Base-by-base conservation (phyloP, 176 grass and related monocot genomes). In the Pharus latifolius region DNA sequence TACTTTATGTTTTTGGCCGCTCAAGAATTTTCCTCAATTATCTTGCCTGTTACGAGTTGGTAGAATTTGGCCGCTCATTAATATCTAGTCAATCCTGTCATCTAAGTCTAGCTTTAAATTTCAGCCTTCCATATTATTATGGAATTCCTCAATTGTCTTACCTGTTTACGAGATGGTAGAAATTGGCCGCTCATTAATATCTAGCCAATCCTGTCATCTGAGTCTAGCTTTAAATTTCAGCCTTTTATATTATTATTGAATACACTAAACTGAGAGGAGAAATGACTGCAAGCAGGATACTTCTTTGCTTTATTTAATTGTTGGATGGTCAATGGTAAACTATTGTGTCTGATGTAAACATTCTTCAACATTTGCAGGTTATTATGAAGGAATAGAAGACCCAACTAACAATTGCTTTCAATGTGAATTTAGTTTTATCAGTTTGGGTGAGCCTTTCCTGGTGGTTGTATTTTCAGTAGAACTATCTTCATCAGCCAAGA, bases 281-380 rank as follows among this genome's bases (percentile, higher is more conserved):
- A 37, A 15, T 18, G 27, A 48, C 25, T 74, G 42, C 20, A 49
- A 25, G 18, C 30, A 25, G 0, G 22, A 6, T 57, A 71, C 53
- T 4, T 2, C 17, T 50, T 78, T 38, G 35, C 2, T 69, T 76
- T 52, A n/a, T 55, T 80, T 57, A 46, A 25, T 56, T 49, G 15
- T 68, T 34, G 29, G 24, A 55, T 64, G 5, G 30, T 76, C n/a
- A 71, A 76, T 13, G 59, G 41, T 44, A 2, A 20, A 5, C 35
- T 38, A 4, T n/a, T n/a, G n/a, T n/a, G n/a, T 75, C 33, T 80
- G 23, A 80, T 57, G 18, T 19, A 41, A 47, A 44, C 7, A 13
- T 71, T 76, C 19, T 60, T 81, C 15, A 32, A 76, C 26, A 30
- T 65, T 64, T 11, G 34, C 78, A 86, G 83, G 44, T 15, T 76